Percentiles rank a stretch among this genome's conserved stretches.
phyloP scores from a whole-genome alignment of 2,329 filamentous ascomycete genomes.

The Didymella keratinophila region DNA sequence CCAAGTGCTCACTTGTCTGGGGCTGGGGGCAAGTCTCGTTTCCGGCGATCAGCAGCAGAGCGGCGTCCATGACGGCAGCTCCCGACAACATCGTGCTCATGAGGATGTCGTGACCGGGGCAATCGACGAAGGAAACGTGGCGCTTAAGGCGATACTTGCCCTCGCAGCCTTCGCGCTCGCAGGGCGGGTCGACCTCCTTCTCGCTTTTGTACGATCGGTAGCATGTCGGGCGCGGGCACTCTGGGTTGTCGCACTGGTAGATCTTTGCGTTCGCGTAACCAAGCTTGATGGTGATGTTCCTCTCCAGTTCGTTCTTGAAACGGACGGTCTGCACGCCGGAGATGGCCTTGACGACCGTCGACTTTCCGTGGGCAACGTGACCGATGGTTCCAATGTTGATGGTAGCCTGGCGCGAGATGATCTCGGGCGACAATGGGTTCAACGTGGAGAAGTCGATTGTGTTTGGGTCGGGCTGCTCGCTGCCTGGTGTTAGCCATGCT shows the following conservation, averaged over 20 bases:
- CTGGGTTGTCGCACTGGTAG: constrained; percentile 94
- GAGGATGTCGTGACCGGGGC: constrained; percentile 99
- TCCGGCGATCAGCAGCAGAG: constrained; percentile 92
- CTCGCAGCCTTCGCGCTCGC: constrained; percentile 88
- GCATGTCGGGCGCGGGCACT: constrained; percentile 93
- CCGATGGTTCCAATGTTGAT: constrained; percentile 99
- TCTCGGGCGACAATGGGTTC: constrained; percentile 89
- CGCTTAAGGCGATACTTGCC: constrained; percentile 85
- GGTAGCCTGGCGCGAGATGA: constrained; percentile 96
- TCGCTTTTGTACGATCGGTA: constrained; percentile 98
- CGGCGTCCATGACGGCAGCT: constrained; percentile 99
- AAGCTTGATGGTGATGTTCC: constrained; percentile 99
- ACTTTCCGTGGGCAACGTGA: constrained; percentile 98
- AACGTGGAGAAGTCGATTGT: constrained; percentile 83
- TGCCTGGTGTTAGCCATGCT: constrained; percentile 34
- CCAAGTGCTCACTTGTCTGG: constrained; percentile 97
- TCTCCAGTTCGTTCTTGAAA: constrained; percentile 99
- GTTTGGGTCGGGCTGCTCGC: constrained; percentile 88
- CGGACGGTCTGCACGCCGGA: constrained; percentile 98
- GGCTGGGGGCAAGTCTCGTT: constrained; percentile 99
- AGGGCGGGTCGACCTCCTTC: constrained; percentile 96
- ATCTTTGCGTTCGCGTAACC: constrained; percentile 99
- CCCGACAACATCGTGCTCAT: constrained; percentile 99
- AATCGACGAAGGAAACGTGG: constrained; percentile 84
- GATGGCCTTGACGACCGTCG: constrained; percentile 98